Conservation (phyloP, 108 stramenopile species). For the Seminavis robusta region DNA sequence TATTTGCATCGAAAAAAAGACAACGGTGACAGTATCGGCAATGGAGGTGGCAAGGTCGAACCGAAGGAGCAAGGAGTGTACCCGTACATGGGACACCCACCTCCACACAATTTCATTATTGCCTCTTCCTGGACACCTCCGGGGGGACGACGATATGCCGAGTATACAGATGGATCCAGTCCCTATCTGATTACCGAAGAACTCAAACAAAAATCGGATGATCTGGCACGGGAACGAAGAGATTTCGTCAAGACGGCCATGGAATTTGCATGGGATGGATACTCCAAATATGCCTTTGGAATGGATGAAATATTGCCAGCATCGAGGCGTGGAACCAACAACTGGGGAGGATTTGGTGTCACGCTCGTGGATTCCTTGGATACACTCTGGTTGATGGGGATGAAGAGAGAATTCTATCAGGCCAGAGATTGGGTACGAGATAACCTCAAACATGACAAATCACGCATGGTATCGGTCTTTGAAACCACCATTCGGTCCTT, state of each 20-base stretch:
- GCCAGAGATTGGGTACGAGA: slow-evolving; percentile 85
- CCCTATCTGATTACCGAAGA: slow-evolving; percentile 18
- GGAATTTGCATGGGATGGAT: slow-evolving; percentile 69
- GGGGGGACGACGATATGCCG: slow-evolving; percentile 56
- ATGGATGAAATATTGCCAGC: slow-evolving; percentile 76
- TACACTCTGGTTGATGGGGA: slow-evolving; percentile 95
- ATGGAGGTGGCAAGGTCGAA: no score
- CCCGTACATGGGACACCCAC: slow-evolving; percentile 26
- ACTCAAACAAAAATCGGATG: slow-evolving; percentile 35
- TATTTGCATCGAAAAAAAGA: no score
- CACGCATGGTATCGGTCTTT: slow-evolving; percentile 80
- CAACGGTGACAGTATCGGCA: no score
- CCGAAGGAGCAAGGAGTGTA: slow-evolving; percentile 20
- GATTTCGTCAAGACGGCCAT: slow-evolving; percentile 63
- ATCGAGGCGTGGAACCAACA: slow-evolving; percentile 29
- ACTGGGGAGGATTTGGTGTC: slow-evolving; percentile 90
- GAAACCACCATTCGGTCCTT: slow-evolving; percentile 97
- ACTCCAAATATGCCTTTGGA: slow-evolving; percentile 79
- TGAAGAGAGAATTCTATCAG: slow-evolving; percentile 90
- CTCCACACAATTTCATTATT: slow-evolving; percentile 31
- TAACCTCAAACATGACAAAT: slow-evolving; percentile 41
- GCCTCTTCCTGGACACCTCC: slow-evolving; percentile 21
- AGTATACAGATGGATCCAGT: slow-evolving; percentile 48
- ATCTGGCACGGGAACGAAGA: slow-evolving; percentile 63
- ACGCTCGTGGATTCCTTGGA: slow-evolving; percentile 95